Base-by-base conservation (phyloP, 768 basidiomycete species). In the Neoboletus brunneissimus region DNA sequence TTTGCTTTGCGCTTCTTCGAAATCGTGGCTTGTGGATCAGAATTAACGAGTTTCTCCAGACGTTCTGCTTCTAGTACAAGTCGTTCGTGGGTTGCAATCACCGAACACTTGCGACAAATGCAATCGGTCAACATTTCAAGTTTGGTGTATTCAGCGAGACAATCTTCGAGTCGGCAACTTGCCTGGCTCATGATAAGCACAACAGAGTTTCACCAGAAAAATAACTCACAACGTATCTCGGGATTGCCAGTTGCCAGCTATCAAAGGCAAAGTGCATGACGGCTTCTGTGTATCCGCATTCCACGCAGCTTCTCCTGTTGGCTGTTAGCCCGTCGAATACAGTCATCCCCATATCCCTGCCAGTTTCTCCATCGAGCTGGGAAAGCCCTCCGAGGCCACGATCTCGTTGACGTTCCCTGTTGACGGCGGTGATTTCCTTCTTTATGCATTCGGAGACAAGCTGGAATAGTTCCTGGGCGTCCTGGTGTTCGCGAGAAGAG, bases 381-480 rank as follows among this genome's bases (percentile, higher is more conserved):
- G 75, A 75, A 13, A 88, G 67, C 11, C 77, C 86, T 22, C 85
- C 86, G 16, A 94, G 74, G 8, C 92, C 91, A 47, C 85, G 80
- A 66, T 92, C 86, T 41, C 85, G 78, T 43, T 78, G 75, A 3
- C 82, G 81, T 68, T 95, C 92, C 44, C 79, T 81, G 53, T 87
- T 85, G 1, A 97, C 81, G 2, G 86, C 81, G 2, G 75, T 67
- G n/a, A 86, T 79, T 70, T 98, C 96, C 58, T 86, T 87, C 73
- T 92, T 92, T 62, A 98, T 79, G 51, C 86, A 89, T 69, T 95
- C 94, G 1, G 94, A 89, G 10, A 98, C 77, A 32, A 98, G 85
- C 63, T 96, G 88, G 75, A 97, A 98, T n/a, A 98, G 81, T 68
- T 98, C 96, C 67, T 98, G 96, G 5, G 96, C 96, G 69, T 98